phyloP scores from a whole-genome alignment of 2,329 filamentous ascomycete genomes.

The Botrytis medusae region DNA sequence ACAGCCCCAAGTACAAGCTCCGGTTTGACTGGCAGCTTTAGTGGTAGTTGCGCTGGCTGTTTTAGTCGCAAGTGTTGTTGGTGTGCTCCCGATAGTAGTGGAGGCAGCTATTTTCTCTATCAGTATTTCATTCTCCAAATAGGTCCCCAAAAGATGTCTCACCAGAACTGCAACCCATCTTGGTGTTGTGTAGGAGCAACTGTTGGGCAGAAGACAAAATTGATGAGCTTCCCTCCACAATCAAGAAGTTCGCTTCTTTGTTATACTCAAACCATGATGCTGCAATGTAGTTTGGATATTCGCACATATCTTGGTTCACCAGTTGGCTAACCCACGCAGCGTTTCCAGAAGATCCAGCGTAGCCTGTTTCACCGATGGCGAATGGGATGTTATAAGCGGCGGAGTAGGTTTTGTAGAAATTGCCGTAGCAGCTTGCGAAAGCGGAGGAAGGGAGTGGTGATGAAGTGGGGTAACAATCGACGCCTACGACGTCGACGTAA shows the following conservation, averaged over 20 bases:
- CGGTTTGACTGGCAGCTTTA: not conserved
- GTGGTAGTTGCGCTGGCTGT: not conserved
- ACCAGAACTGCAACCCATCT: slow-evolving; percentile 14
- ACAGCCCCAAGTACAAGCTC: slow-evolving; percentile 21
- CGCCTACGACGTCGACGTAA: slow-evolving; percentile 21
- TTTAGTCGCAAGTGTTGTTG: slow-evolving; percentile 6
- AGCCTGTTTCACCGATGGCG: slow-evolving; percentile 24
- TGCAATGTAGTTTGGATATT: slow-evolving; percentile 21
- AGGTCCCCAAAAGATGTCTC: not conserved
- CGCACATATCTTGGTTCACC: slow-evolving; percentile 23
- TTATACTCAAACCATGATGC: slow-evolving; percentile 24
- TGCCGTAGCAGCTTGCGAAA: slow-evolving; percentile 14
- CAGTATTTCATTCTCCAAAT: not conserved
- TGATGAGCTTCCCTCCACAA: slow-evolving; percentile 18
- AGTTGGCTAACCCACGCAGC: slow-evolving; percentile 21
- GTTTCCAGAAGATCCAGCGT: slow-evolving; percentile 11
- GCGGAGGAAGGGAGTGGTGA: not conserved
- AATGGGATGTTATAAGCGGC: slow-evolving; percentile 19
- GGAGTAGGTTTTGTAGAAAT: slow-evolving; percentile 22
- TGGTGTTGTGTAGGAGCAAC: slow-evolving; percentile 17
- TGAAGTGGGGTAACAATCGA: slow-evolving; percentile 22
- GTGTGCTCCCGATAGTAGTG: not conserved
- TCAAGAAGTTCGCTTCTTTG: slow-evolving; percentile 20
- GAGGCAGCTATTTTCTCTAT: not conserved
- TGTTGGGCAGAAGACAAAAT: slow-evolving; percentile 10